These are phyloP conservation scores for Arbutus unedo DNA, from an alignment of 148 eudicot species.

Conservation along the genomic window DNA sequence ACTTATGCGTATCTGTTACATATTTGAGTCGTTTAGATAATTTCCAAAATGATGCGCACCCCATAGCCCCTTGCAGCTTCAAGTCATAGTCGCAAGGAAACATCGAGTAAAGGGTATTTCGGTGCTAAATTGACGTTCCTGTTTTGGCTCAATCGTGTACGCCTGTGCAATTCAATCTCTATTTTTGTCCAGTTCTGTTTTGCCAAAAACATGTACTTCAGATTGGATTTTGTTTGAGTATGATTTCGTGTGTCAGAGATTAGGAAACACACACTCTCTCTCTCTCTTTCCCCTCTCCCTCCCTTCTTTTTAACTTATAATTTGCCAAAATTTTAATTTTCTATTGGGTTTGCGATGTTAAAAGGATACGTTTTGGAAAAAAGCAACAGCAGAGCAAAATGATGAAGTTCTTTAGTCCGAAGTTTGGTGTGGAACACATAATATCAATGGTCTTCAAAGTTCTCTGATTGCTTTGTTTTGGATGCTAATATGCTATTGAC, in stretches of 20 bases:
- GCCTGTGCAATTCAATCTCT: neutral
- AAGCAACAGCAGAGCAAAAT: neutral
- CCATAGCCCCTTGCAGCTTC: slow-evolving; percentile 14
- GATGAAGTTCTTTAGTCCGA: slow-evolving; percentile 18
- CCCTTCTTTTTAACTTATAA: neutral
- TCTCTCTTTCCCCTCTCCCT: neutral
- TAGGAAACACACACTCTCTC: neutral
- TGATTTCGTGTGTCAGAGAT: too few species aligned
- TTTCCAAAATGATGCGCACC: neutral
- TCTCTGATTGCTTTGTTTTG: slow-evolving; percentile 19
- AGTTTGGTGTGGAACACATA: slow-evolving; percentile 5
- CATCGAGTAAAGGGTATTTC: slow-evolving; percentile 13
- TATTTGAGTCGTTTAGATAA: neutral
- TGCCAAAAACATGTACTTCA: slow-evolving; percentile 4
- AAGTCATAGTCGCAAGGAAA: slow-evolving; percentile 17
- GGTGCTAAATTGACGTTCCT: slow-evolving; percentile 9
- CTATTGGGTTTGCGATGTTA: neutral
- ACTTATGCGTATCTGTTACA: too few species aligned
- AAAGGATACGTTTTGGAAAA: neutral
- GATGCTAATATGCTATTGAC: neutral
- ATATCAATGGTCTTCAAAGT: slow-evolving; percentile 13
- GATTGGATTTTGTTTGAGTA: too few species aligned
- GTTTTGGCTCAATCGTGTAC: neutral
- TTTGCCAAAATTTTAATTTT: neutral
- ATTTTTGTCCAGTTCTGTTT: neutral